Evolutionary conservation across 2,329 filamentous ascomycete species (phyloP).

Genomic region (Neofusicoccum laricinum): DNA sequence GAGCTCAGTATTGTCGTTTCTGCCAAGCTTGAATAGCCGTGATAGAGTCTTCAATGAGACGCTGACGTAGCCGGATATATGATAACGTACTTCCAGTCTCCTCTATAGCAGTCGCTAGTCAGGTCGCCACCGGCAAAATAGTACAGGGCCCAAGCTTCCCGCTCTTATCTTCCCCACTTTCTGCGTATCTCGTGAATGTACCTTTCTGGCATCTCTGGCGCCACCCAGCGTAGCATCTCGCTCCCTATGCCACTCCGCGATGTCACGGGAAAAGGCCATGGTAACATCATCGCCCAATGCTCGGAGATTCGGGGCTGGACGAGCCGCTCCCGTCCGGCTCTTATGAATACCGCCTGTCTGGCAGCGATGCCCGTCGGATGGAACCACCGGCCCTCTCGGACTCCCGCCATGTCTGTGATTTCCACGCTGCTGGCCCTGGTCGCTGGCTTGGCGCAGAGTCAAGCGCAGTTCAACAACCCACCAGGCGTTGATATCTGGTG

Average conservation of each 20-base stretch:
- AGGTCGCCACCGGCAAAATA: neutral
- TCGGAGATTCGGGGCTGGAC: neutral
- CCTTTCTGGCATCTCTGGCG: neutral
- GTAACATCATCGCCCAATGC: neutral
- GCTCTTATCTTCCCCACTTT: conserved; percentile 1
- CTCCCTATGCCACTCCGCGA: neutral
- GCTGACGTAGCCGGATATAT: no score
- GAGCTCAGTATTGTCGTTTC: no score
- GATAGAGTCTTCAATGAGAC: no score
- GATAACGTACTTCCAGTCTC: no score
- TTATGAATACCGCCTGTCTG: neutral
- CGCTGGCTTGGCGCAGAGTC: neutral
- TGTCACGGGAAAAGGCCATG: neutral
- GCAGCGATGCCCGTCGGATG: neutral
- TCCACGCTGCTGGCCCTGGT: neutral
- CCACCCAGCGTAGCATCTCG: neutral
- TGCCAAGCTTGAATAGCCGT: no score
- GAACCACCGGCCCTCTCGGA: neutral
- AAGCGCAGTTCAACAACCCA: conserved; percentile 33
- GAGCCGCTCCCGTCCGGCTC: neutral
- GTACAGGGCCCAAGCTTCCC: neutral
- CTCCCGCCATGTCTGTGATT: neutral
- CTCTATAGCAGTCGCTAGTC: neutral
- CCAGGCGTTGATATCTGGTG: conserved; percentile 48
- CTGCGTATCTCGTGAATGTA: neutral